These are phyloP conservation scores for Harrya chromipes DNA, from an alignment of 768 basidiomycete species.

Conservation along the genomic window DNA sequence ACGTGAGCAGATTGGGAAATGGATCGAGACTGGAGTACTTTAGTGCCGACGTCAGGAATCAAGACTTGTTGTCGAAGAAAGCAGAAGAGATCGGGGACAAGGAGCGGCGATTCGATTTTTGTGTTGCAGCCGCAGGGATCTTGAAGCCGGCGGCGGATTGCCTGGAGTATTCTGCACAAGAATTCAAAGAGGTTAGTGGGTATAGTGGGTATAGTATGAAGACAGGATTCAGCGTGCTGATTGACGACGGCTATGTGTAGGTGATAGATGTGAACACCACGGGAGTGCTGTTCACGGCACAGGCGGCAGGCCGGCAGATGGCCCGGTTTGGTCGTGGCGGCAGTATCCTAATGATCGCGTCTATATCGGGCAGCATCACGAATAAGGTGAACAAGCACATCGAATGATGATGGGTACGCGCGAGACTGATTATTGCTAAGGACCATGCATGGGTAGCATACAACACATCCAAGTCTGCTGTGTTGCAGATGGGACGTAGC, in stretches of 20 bases:
- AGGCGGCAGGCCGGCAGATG: slow-evolving; percentile 61
- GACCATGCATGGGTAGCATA: slow-evolving; percentile 76
- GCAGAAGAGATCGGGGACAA: slow-evolving; percentile 59
- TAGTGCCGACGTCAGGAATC: slow-evolving; percentile 61
- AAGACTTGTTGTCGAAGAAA: slow-evolving; percentile 53
- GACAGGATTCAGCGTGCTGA: too few relatives aligned
- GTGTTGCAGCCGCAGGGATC: slow-evolving; percentile 77
- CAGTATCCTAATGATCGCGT: slow-evolving; percentile 58
- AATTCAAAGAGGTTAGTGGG: slow-evolving; percentile 55
- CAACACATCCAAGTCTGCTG: slow-evolving; percentile 74
- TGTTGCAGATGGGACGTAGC: slow-evolving; percentile 76
- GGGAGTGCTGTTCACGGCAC: slow-evolving; percentile 59
- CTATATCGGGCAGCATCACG: slow-evolving; percentile 63
- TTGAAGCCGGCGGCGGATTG: slow-evolving; percentile 58
- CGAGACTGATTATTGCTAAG: slow-evolving; percentile 33
- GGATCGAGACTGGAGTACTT: slow-evolving; percentile 56
- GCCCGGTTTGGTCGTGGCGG: slow-evolving; percentile 43
- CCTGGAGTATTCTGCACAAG: slow-evolving; percentile 59
- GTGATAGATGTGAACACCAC: slow-evolving; percentile 65
- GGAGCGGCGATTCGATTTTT: slow-evolving; percentile 72
- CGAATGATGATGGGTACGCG: rapidly evolving
- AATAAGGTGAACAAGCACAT: slow-evolving; percentile 50
- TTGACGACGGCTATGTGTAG: slow-evolving; percentile 29
- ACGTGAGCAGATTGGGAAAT: slow-evolving; percentile 45
- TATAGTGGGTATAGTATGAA: too few relatives aligned